Evolutionary conservation across 495 filamentous ascomycete genomes (phyloP), one percentile per base, ranked within the genome.

Genomic region (Aspergillus bertholletiae): DNA sequence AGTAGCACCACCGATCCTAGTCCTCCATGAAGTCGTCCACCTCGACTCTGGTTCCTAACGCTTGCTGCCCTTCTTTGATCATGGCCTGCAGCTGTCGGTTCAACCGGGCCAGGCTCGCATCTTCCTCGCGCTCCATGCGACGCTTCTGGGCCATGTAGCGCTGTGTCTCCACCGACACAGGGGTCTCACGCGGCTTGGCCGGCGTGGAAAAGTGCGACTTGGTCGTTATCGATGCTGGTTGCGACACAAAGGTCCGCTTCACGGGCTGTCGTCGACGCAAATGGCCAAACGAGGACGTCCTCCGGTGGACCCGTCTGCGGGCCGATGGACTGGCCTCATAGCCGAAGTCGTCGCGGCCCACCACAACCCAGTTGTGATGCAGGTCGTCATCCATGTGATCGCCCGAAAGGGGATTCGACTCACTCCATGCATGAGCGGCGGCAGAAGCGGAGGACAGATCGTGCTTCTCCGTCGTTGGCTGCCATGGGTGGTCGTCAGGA

Each of bases 31-130:
- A 37, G 40, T 84, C 81, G 54, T 87, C 82, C 44, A 97, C 80
- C 62, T 90, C 86, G 17, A 91, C 77, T 47, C 76, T 92, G 28
- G 89, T 88, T 11, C 89, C 90, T 20, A 97, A 63, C 12, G 94
- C 94, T 63, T 94, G 88, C 64, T 86, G 88, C 0, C 91, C 94
- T 67, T 97, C 86, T 7, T 85, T 70, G 40, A 98, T 96, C 89
- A 98, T 90, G 27, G 80, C 84, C 60, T 87, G 82, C 23, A 97
- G 71, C 60, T 86, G 84, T 34, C 82, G 77, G 63, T 93, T 94
- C 67, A 97, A 82, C 20, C 85, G 82, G 51, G 82, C 81, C 49
- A 98, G 80, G 49, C 85, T 84, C 39, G 83, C 81, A 60, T 97
- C 92, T 17, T 86, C 83, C 59, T 94, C 89, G 43, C 84, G 77